Evolutionary conservation across 2,329 filamentous ascomycete genomes (phyloP), one percentile per base, ranked within the genome.

Genomic region (Magnaporthiopsis incrustans): DNA sequence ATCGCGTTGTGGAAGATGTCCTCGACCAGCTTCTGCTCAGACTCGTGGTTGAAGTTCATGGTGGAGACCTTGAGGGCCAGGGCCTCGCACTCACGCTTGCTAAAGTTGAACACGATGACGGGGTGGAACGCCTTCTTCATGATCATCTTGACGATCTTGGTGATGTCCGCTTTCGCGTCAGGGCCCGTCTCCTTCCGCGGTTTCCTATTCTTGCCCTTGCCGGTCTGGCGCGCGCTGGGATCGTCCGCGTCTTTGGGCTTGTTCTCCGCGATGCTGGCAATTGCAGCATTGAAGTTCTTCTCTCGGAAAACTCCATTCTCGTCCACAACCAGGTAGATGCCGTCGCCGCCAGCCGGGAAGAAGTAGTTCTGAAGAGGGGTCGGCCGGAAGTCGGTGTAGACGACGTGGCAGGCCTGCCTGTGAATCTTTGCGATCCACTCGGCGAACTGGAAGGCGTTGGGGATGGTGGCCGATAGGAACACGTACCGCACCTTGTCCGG

Each of bases 401-500:
- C 95, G 67, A 99, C 96, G 81, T 99, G 96, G 70, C 95, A 99
- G 8, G 95, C 94, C 73, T 99, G 96, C 68, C 91, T 90, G 75
- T 99, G 96, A 65, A 94, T 98, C 79, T 98, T 98, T 70, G 91
- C 92, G 71, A 99, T 96, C 95, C 95, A 99, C 76, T 99, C 94
- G 70, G 95, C 95, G 71, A 99, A 99, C 76, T 99, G 95, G 85
- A 98, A 97, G 63, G 95, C 93, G 73, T 99, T 99, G 64, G 95
- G 95, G 67, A 99, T 99, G 2, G 96, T 99, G 67, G 95, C 95
- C 38, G 96, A 99, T 66, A 99, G 81, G 77, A 99, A 99, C 64
- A 99, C 96, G 73, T 98, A 99, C 78, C 92, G 90, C 69, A 99
- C 96, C 83, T 99, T 98, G 81, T 99, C 95, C 4, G 95, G 95